Percentiles rank a stretch among this genome's conserved stretches.
phyloP scores from a whole-genome alignment of 441 rosid genomes.

The Pelargonium australe region DNA sequence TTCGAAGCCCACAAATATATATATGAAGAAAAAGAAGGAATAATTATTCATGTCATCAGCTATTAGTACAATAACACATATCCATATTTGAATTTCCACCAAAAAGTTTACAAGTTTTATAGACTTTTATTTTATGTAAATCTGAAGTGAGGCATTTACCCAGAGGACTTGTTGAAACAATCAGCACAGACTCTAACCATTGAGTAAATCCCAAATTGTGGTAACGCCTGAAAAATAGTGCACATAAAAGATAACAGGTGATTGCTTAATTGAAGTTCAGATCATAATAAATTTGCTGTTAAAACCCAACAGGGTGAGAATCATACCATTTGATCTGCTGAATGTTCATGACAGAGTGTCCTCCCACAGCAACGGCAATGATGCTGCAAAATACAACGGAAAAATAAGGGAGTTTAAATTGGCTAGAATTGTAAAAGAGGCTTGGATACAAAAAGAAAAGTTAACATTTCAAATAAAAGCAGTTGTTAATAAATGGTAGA shows the following conservation, averaged over 20 bases:
- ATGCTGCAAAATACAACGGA: constrained; percentile 13
- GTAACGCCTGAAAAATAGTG: constrained; percentile 40
- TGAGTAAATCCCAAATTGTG: constrained; percentile 51
- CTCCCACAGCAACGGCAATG: constrained; percentile 62
- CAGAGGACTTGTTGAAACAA: constrained; percentile 47
- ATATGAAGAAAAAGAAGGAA: no score
- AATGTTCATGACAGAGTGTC: constrained; percentile 67
- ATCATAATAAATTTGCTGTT: background rate
- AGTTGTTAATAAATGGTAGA: background rate
- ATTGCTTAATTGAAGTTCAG: background rate
- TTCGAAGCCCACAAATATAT: no score
- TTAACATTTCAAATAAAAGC: background rate
- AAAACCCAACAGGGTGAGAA: constrained; percentile 2
- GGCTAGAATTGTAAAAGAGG: background rate
- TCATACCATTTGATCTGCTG: constrained; percentile 61
- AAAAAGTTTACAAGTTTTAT: background rate
- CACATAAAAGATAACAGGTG: constrained; percentile 7
- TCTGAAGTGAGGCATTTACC: constrained; percentile 29
- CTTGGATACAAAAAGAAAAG: background rate
- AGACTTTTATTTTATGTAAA: background rate
- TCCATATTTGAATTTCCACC: no score
- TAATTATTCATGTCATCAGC: no score
- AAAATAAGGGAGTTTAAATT: background rate
- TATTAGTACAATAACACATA: no score
- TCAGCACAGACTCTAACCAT: constrained; percentile 64